Percentiles rank a stretch among this genome's conserved stretches.
phyloP scores from a whole-genome alignment of 2,329 filamentous ascomycete genomes.

The Paraphaeosphaeria sporulosa region DNA sequence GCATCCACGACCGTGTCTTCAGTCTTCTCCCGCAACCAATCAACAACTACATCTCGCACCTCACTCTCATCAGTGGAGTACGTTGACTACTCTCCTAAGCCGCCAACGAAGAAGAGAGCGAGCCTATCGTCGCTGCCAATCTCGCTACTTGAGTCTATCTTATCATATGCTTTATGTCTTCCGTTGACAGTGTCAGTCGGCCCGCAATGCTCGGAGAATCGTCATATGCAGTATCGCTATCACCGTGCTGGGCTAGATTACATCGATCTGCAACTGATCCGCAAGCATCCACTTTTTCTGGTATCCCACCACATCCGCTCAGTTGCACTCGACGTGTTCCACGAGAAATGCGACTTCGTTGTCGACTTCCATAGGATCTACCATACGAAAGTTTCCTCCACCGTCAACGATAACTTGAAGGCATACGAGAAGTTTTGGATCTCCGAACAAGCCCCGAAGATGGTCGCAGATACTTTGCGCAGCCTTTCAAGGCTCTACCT shows the following conservation, averaged over 20 bases:
- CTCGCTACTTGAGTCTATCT: slow-evolving; percentile 28
- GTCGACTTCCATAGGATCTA: slow-evolving; percentile 33
- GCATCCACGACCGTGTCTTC: slow-evolving; percentile 20
- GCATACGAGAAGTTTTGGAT: slow-evolving; percentile 33
- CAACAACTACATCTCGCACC: slow-evolving; percentile 15
- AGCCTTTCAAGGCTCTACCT: slow-evolving; percentile 28
- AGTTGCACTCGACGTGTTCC: slow-evolving; percentile 26
- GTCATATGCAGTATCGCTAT: slow-evolving; percentile 27
- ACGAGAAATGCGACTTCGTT: slow-evolving; percentile 29
- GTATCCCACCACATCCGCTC: slow-evolving; percentile 26
- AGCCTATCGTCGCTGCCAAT: slow-evolving; percentile 22
- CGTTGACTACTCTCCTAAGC: background rate
- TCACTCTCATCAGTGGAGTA: slow-evolving; percentile 13
- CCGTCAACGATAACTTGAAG: slow-evolving; percentile 22
- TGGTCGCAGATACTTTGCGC: slow-evolving; percentile 26
- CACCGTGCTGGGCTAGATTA: slow-evolving; percentile 27
- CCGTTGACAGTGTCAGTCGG: slow-evolving; percentile 26
- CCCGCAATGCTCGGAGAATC: slow-evolving; percentile 17
- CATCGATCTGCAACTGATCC: slow-evolving; percentile 29
- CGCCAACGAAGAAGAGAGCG: background rate
- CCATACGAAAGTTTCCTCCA: slow-evolving; percentile 22
- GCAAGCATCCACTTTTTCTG: slow-evolving; percentile 27
- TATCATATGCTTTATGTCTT: slow-evolving; percentile 28
- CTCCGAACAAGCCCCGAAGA: slow-evolving; percentile 20
- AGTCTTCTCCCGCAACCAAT: slow-evolving; percentile 19